Conservation (phyloP, 2,329 filamentous ascomycete genomes). For the Nakataea oryzae region DNA sequence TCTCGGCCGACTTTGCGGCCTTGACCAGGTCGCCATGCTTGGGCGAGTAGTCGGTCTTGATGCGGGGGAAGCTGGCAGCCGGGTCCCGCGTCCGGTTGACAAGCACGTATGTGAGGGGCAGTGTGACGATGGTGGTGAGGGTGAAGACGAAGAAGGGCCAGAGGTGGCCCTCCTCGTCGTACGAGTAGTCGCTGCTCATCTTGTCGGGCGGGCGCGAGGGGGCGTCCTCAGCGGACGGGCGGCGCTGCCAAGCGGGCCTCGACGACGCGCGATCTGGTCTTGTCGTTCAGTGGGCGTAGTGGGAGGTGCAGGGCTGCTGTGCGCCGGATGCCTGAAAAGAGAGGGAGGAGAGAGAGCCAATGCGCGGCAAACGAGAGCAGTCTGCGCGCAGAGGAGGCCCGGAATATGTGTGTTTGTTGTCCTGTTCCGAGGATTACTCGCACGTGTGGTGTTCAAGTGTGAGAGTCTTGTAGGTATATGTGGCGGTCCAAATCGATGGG, state of each 20-base stretch:
- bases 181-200: slow-evolving; percentile 94
- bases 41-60: slow-evolving; percentile 71
- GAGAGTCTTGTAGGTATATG: background rate
- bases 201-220: slow-evolving; percentile 22
- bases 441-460: background rate
- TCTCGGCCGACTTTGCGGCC: slow-evolving; percentile 72
- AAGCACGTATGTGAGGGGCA: slow-evolving; percentile 83
- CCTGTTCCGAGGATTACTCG: background rate
- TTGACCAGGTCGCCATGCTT: slow-evolving; percentile 78
- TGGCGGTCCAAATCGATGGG: background rate
- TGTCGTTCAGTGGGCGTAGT: background rate
- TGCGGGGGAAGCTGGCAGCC: slow-evolving; percentile 70
- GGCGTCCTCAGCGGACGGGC: background rate
- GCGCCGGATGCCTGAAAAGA: background rate
- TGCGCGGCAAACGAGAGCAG: background rate
- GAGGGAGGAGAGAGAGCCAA: background rate
- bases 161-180: slow-evolving; percentile 96
- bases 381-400: background rate
- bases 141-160: slow-evolving; percentile 99
- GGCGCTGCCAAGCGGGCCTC: background rate
- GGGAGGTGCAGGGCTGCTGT: too few species aligned
- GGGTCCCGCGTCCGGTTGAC: slow-evolving; percentile 68
- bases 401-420: background rate
- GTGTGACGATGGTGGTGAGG: slow-evolving; percentile 73
- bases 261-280: background rate